These are phyloP conservation scores for Saccharomycopsis fodiens DNA, from an alignment of 805 yeast species.

Conservation along the genomic window DNA sequence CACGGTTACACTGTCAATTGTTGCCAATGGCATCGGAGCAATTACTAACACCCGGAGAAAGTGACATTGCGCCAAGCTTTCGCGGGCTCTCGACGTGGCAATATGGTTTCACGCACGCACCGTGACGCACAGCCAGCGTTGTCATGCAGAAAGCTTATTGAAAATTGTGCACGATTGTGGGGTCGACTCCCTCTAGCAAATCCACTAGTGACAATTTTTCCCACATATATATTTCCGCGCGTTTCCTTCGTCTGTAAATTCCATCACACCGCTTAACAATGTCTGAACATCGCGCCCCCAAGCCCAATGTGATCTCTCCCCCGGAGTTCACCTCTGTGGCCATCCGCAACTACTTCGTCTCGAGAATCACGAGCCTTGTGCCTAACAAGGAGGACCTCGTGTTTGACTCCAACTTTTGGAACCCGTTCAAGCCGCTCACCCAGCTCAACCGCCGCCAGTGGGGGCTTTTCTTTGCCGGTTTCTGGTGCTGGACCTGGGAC, in stretches of 20 bases:
- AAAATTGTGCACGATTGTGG: neutral
- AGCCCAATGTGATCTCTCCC: slow-evolving; percentile 28
- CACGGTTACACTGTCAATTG: no score
- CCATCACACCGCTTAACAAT: no score
- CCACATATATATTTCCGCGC: no score
- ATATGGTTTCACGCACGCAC: no score
- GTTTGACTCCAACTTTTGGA: slow-evolving; percentile 20
- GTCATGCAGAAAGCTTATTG: no score
- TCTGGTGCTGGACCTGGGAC: slow-evolving; percentile 64
- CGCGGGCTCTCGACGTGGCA: no score
- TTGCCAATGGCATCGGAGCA: no score
- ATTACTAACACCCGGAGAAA: no score
- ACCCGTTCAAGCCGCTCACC: slow-evolving; percentile 37
- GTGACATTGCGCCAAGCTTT: no score
- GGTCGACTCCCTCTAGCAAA: neutral
- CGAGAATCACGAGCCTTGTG: slow-evolving; percentile 8
- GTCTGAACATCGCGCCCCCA: neutral
- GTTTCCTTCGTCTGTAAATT: no score
- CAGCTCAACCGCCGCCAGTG: slow-evolving; percentile 37
- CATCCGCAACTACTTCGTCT: slow-evolving; percentile 1
- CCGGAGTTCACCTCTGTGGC: slow-evolving; percentile 25
- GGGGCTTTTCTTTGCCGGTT: slow-evolving; percentile 53
- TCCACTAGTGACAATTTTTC: slow-evolving; percentile 7
- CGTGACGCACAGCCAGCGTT: no score
- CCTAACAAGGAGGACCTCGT: slow-evolving; percentile 11